Base-by-base conservation (phyloP, 2,329 filamentous ascomycete species). In the Epichloe aotearoae region DNA sequence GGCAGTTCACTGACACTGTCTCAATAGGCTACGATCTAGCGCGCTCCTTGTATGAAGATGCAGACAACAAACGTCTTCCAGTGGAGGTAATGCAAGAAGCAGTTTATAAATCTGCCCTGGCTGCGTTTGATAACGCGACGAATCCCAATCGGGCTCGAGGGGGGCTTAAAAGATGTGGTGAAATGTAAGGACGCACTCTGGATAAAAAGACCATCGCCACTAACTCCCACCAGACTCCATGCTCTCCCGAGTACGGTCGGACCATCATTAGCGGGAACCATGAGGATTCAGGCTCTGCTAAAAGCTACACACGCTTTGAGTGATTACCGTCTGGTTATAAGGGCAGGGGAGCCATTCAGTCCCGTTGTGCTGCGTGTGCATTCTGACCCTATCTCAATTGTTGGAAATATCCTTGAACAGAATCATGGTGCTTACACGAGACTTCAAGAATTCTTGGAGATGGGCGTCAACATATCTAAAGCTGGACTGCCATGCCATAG, bases 331-430 rank as follows among this genome's bases (percentile, higher is more conserved):
- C 73, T 94, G 4, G 86, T 84, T 0, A 73, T 93, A 12, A 88
- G 87, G 55, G 84, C 89, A 58, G 85, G 45, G 84, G 84, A 90
- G 51, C 85, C 86, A 0, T 90, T 93, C 57, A 83, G 81, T 46
- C 87, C 87, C 1, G 83, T 90, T 33, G 80, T 84, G 43, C 77
- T 93, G 20, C 79, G 87, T n/a, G 82, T 88, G 17, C 85, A 86
- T 61, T 70, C 77, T 1, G 87, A 93, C 63, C 86, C 88, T 0
- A 69, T 91, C 15, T 81, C 80, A 0, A 80, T 93, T 30, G 73
- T 93, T 46, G 76, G 73, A 34, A 88, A 83, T 57, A 75, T 91
- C 1, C 70, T 94, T 4, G 82, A 86, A 58, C 86, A 90, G 55
- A 94, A 93, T 54, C 69, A 74, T 0, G 77, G 79, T 55, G 83